phyloP scores from a whole-genome alignment of 2,329 filamentous ascomycete genomes.

The Peltaster fructicola region DNA sequence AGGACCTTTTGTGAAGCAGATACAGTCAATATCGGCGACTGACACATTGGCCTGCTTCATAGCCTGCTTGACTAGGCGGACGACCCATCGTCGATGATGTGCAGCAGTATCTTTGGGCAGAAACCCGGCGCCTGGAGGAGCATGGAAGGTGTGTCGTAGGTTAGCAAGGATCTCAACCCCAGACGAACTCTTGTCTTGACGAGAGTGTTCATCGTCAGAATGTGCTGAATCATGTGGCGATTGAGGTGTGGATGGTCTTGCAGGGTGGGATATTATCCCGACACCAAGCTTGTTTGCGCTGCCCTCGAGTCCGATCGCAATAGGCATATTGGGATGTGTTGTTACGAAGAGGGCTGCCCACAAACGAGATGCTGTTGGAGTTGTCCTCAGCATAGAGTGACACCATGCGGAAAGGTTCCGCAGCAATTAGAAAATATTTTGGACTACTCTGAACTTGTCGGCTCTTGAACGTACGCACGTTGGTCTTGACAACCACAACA shows the following conservation, averaged over 20 bases:
- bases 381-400: too few relatives aligned
- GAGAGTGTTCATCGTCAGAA: constrained; percentile 13
- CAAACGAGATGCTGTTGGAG: too few relatives aligned
- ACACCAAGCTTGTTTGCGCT: constrained; percentile 96
- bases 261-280: constrained; percentile 68
- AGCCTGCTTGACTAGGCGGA: constrained; percentile 60
- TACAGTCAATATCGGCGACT: constrained; percentile 59
- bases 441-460: too few relatives aligned
- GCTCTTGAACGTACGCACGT: background rate
- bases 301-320: constrained; percentile 65
- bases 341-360: too few relatives aligned
- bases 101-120: constrained; percentile 88
- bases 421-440: too few relatives aligned
- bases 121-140: constrained; percentile 85
- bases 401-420: too few relatives aligned
- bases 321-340: constrained; percentile 24
- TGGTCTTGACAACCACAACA: constrained; percentile 12
- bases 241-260: constrained; percentile 13
- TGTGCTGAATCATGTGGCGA: constrained; percentile 20
- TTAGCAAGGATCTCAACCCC: constrained; percentile 67
- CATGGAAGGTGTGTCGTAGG: constrained; percentile 81
- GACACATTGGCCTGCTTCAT: constrained; percentile 49
- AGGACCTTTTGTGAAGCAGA: constrained; percentile 90
- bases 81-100: constrained; percentile 79
- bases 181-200: constrained; percentile 11